phyloP scores from a whole-genome alignment of 1,284 basidiomycete genomes.

The Trametes hirsuta region DNA sequence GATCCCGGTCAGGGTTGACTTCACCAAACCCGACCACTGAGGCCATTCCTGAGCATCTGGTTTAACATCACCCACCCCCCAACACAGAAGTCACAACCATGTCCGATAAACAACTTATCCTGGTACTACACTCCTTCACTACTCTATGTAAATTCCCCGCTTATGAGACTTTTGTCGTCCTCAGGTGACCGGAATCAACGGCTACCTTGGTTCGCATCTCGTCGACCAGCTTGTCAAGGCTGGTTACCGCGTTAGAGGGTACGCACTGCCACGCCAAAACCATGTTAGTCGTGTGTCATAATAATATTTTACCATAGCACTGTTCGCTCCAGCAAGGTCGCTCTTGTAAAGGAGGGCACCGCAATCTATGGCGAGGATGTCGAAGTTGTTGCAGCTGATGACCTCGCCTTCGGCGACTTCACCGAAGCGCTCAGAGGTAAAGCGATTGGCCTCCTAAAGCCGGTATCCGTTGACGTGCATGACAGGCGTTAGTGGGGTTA shows the following conservation, averaged over 20 bases:
- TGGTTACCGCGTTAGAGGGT: slow-evolving; percentile 35
- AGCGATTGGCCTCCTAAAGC: background rate
- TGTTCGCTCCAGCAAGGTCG: slow-evolving; percentile 21
- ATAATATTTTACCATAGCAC: background rate
- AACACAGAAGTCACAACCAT: background rate
- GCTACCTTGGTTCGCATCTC: slow-evolving; percentile 32
- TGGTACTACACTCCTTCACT: background rate
- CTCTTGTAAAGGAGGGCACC: slow-evolving; percentile 14
- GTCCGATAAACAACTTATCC: slow-evolving; percentile 2
- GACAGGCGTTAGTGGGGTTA: slow-evolving; percentile 27
- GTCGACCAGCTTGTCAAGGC: slow-evolving; percentile 29
- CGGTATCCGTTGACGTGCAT: background rate
- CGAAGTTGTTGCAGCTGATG: slow-evolving; percentile 26
- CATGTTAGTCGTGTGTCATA: too few relatives aligned
- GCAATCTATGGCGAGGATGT: slow-evolving; percentile 22
- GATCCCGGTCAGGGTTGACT: too few relatives aligned
- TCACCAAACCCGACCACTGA: too few relatives aligned
- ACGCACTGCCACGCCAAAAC: background rate
- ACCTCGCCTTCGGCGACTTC: slow-evolving; percentile 30
- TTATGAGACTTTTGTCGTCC: background rate
- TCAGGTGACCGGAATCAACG: slow-evolving; percentile 35
- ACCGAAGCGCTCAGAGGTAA: slow-evolving; percentile 31
- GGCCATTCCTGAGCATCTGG: background rate
- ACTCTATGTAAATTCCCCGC: background rate
- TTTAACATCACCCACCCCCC: too few relatives aligned